A percentile compares a stretch with the other conserved stretches of the same genome.
These are phyloP conservation scores for Leptographium radiaticola DNA, from an alignment of 2,329 filamentous ascomycete species.

Conservation along the genomic window DNA sequence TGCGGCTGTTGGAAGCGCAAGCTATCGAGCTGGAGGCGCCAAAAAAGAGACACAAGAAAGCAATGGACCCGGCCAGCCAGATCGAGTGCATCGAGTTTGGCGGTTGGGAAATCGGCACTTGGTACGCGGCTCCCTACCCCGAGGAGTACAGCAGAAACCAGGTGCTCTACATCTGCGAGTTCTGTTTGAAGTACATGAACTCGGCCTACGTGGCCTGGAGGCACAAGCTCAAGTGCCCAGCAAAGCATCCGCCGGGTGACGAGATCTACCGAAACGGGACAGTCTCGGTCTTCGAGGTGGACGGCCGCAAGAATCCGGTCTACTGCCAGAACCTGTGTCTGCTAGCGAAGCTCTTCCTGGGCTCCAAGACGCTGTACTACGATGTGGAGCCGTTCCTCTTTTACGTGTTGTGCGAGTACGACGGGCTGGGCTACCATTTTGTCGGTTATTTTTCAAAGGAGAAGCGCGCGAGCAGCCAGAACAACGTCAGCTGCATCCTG, in stretches of 20 bases:
- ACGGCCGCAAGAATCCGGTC: constrained; percentile 92
- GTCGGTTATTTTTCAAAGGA: constrained; percentile 99
- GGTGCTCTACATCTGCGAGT: constrained; percentile 97
- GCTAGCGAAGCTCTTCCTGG: constrained; percentile 91
- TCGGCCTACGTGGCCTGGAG: constrained; percentile 97
- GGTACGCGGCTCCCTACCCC: constrained; percentile 96
- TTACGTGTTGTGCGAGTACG: constrained; percentile 91
- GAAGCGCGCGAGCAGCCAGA: constrained; percentile 84
- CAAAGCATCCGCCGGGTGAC: constrained; percentile 92
- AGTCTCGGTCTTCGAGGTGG: constrained; percentile 93
- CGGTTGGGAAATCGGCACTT: constrained; percentile 95
- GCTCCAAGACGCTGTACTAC: constrained; percentile 96
- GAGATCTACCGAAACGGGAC: constrained; percentile 91
- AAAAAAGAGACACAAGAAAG: constrained; percentile 56
- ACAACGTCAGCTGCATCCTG: constrained; percentile 95
- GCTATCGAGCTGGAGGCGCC: constrained; percentile 48
- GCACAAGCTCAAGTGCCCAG: constrained; percentile 92
- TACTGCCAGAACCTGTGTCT: constrained; percentile 97
- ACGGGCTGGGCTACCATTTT: constrained; percentile 85
- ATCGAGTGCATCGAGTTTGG: constrained; percentile 99
- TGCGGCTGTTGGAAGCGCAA: constrained; percentile 46
- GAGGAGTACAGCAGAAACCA: constrained; percentile 96
- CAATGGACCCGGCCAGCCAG: constrained; percentile 78
- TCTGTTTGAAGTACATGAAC: constrained; percentile 99
- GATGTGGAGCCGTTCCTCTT: constrained; percentile 95